Base-by-base conservation (phyloP, 192 early-diverging fungal genomes). In the Coemansia sp. region DNA sequence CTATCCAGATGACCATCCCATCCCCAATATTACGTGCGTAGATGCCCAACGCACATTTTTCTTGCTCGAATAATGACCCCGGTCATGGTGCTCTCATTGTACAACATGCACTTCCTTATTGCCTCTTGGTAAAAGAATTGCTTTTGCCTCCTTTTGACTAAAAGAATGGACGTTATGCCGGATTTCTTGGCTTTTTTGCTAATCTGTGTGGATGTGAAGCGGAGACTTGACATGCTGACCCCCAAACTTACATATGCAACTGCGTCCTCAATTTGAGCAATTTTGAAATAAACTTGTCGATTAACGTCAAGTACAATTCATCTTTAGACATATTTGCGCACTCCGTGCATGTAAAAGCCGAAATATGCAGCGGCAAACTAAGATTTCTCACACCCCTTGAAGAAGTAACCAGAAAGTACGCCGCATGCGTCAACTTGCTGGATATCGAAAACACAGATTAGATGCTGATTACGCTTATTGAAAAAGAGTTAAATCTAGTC, bases 401-500 rank as follows among this genome's bases (percentile, higher is more conserved):
- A 26, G 25, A 26, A 6, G 28, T 31, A 31, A 5, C 0, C 28
- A 31, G 28, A 31, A 25, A 25, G 23, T 3, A 25, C 3, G 23
- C 23, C 3, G 23, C 23, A 25, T 25, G 23, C 37, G 38, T 12
- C 14, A 6, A 9, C 15, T 11, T 12, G 10, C 10, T 15, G 10
- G 10, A 42, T 15, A 42, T 15, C 10, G 12, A 42, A 15, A 42
- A 15, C 15, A 42, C 3, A 42, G 40, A 42, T 42, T 42, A 42
- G 11, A 42, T 31, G 31, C 7, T 7, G 31, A 31, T 31, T 31
- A 31, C 2, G 25, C 25, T 8, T 31, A 31, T 31, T 31, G 31
- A 31, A 26, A 25, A 31, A 31, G 28, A 8, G 40, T 42, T 14
- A 42, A n/a, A n/a, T 42, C 58, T 54, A 81, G 59, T 65, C 58